Evolutionary conservation across 1,284 basidiomycete genomes (phyloP), one percentile per base, ranked within the genome.

Genomic region (Ustilago tritici): DNA sequence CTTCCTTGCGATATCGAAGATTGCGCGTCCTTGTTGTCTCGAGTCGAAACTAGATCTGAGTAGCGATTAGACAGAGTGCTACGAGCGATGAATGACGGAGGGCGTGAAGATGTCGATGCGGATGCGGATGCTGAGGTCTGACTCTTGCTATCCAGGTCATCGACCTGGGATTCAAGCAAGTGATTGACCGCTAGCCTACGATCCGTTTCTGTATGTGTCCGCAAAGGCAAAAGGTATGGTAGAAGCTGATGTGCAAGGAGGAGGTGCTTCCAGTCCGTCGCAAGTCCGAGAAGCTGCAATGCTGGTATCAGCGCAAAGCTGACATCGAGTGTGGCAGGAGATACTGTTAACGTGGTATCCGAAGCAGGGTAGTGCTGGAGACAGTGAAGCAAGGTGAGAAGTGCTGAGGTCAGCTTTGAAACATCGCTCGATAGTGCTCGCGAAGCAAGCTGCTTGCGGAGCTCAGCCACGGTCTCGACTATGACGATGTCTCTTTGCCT

Each of bases 281-380:
- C 67, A 4, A 62, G 43, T 15, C 72, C 59, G 35, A 77, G 56
- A 8, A 80, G 63, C 53, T 80, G 78, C 19, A 80, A 53, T 5
- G 69, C 60, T 11, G 78, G 76, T 7, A 80, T 19, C 15, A 80
- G 69, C 11, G 78, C 71, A 56, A 80, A 80, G 19, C 47, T 43
- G 40, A 66, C n/a, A 38, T 78, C 76, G 15, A 70, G 15, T 0
- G 43, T 4, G 3, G 32, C 15, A 1, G 52, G n/a, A 4, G 19
- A 19, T 6, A 34, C 15, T 31, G 43, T 8, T 4, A 46, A 23
- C 9, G 63, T 54, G 12, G 61, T 11, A 11, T 47, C 14, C 6
- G 76, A 58, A 17, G 28, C 32, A 11, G 76, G 76, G 36, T 67
- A 78, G 35, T 68, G 61, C 3, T 71, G 56, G 17, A 66, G 57